These are phyloP conservation scores for Ailanthus altissimus DNA, from an alignment of 345 rosid species.

Conservation along the genomic window DNA sequence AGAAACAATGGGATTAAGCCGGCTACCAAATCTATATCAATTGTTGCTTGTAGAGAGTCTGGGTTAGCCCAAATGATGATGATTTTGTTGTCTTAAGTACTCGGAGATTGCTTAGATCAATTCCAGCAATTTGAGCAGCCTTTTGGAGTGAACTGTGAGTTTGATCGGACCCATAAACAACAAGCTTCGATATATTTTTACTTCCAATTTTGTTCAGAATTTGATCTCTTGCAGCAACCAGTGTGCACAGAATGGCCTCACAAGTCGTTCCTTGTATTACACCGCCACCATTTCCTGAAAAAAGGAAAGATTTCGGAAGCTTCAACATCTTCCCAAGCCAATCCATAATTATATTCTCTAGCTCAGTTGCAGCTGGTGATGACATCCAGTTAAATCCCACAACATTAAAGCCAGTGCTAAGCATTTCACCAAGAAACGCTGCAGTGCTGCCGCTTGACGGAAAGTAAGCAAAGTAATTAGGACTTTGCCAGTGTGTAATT, in stretches of 20 bases:
- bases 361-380: conserved; percentile 55
- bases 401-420: conserved; percentile 40
- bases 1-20: conserved; percentile 38
- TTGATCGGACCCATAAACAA: conserved; percentile 50
- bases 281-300: conserved; percentile 44
- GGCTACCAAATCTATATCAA: conserved; percentile 19
- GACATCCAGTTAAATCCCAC: conserved; percentile 51
- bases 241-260: conserved; percentile 43
- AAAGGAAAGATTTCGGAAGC: conserved; percentile 41
- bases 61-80: conserved; percentile 25
- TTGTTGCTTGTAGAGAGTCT: neutral
- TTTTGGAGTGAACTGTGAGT: conserved; percentile 36
- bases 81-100: conserved; percentile 34
- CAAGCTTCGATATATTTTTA: conserved; percentile 27
- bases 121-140: conserved; percentile 46
- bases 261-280: conserved; percentile 40
- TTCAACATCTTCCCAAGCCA: conserved; percentile 45
- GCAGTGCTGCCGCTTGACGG: conserved; percentile 32
- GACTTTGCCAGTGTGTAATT: conserved; percentile 54
- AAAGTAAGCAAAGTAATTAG: conserved; percentile 44
- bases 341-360: conserved; percentile 44
- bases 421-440: conserved; percentile 39
- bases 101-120: conserved; percentile 45
- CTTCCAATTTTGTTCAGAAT: conserved; percentile 24
- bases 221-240: conserved; percentile 42